A percentile compares a stretch with the other conserved stretches of the same genome.
Conservation (phyloP, 305 asterid species). For the Rubia peregrina region DNA sequence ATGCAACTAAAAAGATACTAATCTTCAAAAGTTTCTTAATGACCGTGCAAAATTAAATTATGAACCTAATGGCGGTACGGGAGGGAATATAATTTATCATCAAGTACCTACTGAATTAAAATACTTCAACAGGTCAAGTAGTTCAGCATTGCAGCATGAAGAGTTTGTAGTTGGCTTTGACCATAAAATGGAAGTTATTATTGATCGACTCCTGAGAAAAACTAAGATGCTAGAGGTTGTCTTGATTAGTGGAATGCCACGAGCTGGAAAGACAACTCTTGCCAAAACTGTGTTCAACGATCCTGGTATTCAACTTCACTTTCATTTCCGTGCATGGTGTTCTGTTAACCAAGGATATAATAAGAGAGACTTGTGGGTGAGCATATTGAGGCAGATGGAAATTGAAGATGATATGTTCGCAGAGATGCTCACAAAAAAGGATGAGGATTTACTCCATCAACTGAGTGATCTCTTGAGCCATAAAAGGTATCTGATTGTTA, state of each 20-base stretch:
- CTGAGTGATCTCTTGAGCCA: background rate
- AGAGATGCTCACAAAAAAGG: background rate
- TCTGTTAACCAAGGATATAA: slow-evolving; percentile 20
- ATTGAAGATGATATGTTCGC: background rate
- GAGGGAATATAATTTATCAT: background rate
- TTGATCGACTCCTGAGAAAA: slow-evolving; percentile 18
- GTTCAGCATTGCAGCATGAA: background rate
- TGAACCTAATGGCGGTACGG: background rate
- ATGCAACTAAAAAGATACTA: background rate
- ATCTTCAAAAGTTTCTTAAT: background rate
- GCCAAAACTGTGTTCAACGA: slow-evolving; percentile 15
- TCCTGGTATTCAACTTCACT: background rate
- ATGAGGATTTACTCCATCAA: background rate
- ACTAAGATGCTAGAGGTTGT: background rate
- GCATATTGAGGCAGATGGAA: slow-evolving; percentile 10
- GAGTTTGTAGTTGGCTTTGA: background rate
- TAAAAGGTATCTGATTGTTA: background rate
- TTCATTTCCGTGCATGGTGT: slow-evolving; percentile 23
- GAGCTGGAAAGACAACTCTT: slow-evolving; percentile 29
- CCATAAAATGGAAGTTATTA: background rate
- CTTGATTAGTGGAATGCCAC: slow-evolving; percentile 27
- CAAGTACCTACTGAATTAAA: background rate
- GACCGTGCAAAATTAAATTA: background rate
- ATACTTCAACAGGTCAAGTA: background rate
- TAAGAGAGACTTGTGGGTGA: slow-evolving; percentile 11